These are phyloP conservation scores for Suillus placidus DNA, from an alignment of 768 basidiomycete genomes.

Conservation along the genomic window DNA sequence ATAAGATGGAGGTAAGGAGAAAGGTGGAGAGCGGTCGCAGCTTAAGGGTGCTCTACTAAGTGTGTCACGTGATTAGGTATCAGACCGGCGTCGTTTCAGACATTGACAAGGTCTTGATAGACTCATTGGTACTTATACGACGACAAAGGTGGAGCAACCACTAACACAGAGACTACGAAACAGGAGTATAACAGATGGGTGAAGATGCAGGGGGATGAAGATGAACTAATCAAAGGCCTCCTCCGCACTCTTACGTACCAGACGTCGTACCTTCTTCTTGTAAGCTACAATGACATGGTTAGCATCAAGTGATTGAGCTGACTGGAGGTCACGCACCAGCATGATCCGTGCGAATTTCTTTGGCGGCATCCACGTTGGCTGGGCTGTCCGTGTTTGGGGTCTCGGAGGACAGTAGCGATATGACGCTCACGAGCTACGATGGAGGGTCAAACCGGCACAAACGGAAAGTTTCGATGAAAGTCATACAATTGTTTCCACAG, in stretches of 20 bases:
- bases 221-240: conserved; percentile 72
- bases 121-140: conserved; percentile 2
- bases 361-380: conserved; percentile 95
- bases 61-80: background rate
- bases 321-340: conserved; percentile 45
- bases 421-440: conserved; percentile 88
- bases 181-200: background rate
- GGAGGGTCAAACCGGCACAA: background rate
- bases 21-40: background rate
- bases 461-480: background rate
- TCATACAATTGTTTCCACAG: conserved; percentile 92
- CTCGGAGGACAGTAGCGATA: conserved; percentile 92
- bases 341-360: conserved; percentile 72
- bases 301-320: conserved; percentile 8
- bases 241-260: conserved; percentile 87
- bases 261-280: conserved; percentile 93
- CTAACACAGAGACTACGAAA: conserved; percentile 14
- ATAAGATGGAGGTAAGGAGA: conserved; percentile 12
- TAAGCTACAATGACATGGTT: conserved; percentile 56
- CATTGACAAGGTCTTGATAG: background rate
- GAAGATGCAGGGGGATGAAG: background rate
- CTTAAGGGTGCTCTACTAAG: background rate
- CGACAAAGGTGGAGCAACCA: conserved; percentile 10
- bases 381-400: conserved; percentile 91
- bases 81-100: background rate